phyloP scores from a whole-genome alignment of 2,329 filamentous ascomycete genomes.

The Pseudopyricularia cyperi region DNA sequence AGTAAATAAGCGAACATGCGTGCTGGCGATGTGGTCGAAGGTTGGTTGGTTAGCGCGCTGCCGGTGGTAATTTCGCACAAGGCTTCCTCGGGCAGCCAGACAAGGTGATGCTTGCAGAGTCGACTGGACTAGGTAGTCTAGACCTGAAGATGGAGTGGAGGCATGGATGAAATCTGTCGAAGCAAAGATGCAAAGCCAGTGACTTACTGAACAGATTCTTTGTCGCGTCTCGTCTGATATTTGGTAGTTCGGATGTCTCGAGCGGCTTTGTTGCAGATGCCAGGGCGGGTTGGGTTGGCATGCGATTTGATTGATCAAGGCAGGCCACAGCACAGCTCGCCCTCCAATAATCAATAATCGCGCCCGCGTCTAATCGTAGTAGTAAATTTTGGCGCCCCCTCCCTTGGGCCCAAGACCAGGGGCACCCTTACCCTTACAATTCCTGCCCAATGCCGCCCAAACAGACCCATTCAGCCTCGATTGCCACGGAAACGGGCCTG shows the following conservation, averaged over 20 bases:
- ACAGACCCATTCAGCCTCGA: neutral
- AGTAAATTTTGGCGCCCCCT: neutral
- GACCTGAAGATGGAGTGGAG: no score
- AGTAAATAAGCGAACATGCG: neutral
- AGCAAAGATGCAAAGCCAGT: neutral
- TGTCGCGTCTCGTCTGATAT: neutral
- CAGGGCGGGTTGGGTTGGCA: neutral
- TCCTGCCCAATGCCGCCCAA: conserved; percentile 1
- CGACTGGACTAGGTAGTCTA: no score
- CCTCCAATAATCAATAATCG: neutral
- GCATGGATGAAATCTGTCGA: neutral
- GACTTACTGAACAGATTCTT: neutral
- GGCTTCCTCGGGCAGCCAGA: neutral
- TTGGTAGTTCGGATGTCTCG: neutral
- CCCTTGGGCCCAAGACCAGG: neutral
- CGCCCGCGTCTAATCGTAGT: neutral
- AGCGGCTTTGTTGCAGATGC: neutral
- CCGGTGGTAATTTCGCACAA: neutral
- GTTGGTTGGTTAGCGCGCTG: neutral
- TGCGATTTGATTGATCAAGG: neutral
- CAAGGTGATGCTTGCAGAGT: neutral
- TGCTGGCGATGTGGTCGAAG: neutral
- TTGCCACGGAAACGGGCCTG: conserved; percentile 2
- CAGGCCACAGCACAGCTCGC: no score
- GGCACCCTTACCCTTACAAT: neutral